Evolutionary conservation across 106 monocot species (phyloP), one percentile per base, ranked within the genome.

Genomic region (Acanthochlamys bracteata): DNA sequence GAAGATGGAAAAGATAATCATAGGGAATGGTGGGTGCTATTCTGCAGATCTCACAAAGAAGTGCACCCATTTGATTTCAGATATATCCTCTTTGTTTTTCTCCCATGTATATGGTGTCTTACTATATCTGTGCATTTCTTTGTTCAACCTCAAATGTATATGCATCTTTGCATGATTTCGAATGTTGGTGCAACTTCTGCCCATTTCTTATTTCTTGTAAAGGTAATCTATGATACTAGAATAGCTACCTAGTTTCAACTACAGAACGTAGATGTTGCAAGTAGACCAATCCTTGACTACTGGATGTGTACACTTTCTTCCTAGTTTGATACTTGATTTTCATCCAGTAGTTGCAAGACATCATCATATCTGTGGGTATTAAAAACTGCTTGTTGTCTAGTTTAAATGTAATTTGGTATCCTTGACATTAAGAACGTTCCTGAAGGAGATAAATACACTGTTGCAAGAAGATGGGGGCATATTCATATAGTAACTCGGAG

Each of bases 1-100:
- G 76, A 75, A 98, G 74, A 74, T 98, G 20, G 73, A 71, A 73
- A 71, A 69, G 53, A 54, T 91, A 63, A 80, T 98, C 53, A 20
- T 74, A 59, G 80, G 83, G 52, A 98, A 98, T 85, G 96, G 88
- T 67, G 96, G 96, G 55, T 59, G 76, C 40, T 98, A 91, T 77
- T 91, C 90, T 63, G 75, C 83, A 41, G 79, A 88, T 81, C 83
- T 98, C 41, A 98, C 96, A 40, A 88, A 75, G 72, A 83, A 82
- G 69, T 98, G 91, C 60, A 88, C 96, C 22, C 96, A 98, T 83
- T 74, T 98, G 61, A 71, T 98, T 79, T 88, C 91, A 79, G 79
- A 98, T 76, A 98, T 98, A 98, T 98, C 96, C 96, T 98, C 73
- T 69, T 41, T 13, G 14, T 26, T 41, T 7, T 19, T 56, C 11